phyloP scores from a whole-genome alignment of 202 grass and related monocot genomes.

The Zoysia matrella region DNA sequence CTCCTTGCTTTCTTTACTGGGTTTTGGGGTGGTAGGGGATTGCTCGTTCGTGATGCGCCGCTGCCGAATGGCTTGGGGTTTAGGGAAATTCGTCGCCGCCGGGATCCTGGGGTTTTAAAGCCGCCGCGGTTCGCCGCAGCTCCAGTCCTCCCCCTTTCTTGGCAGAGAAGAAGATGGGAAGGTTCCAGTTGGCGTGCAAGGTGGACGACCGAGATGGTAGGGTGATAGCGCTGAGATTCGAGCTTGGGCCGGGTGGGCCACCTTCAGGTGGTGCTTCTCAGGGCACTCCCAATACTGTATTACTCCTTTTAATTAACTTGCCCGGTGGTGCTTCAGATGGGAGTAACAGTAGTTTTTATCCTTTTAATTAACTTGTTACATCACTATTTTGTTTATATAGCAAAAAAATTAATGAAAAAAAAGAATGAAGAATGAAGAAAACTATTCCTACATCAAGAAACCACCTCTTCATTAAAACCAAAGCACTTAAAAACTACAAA shows the following conservation, averaged over 20 bases:
- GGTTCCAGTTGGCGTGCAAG: slow-evolving; percentile 3
- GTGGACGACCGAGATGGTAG: slow-evolving; percentile 20
- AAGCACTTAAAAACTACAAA: too few relatives aligned
- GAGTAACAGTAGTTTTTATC: too few relatives aligned
- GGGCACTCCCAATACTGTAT: too few relatives aligned
- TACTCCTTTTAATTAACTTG: too few relatives aligned
- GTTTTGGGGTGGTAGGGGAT: not conserved
- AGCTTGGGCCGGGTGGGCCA: not conserved
- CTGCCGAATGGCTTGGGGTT: not conserved
- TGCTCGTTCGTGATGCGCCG: not conserved
- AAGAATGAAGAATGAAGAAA: too few relatives aligned
- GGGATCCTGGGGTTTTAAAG: slow-evolving; percentile 9
- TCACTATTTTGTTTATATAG: too few relatives aligned
- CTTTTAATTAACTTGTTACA: too few relatives aligned
- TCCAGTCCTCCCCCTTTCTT: slow-evolving; percentile 12
- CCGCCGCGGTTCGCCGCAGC: slow-evolving; percentile 23
- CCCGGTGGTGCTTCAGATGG: too few relatives aligned
- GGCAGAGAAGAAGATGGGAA: slow-evolving; percentile 37
- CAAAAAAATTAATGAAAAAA: too few relatives aligned
- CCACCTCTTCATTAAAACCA: too few relatives aligned
- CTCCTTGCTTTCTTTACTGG: not conserved
- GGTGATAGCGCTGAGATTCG: slow-evolving; percentile 1
- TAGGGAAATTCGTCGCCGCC: not conserved
- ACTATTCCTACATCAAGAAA: too few relatives aligned
- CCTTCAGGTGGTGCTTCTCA: not conserved